Evolutionary conservation across 1,284 basidiomycete genomes (phyloP), one percentile per base, ranked within the genome.

Genomic region (Chondrostereum purpureum): DNA sequence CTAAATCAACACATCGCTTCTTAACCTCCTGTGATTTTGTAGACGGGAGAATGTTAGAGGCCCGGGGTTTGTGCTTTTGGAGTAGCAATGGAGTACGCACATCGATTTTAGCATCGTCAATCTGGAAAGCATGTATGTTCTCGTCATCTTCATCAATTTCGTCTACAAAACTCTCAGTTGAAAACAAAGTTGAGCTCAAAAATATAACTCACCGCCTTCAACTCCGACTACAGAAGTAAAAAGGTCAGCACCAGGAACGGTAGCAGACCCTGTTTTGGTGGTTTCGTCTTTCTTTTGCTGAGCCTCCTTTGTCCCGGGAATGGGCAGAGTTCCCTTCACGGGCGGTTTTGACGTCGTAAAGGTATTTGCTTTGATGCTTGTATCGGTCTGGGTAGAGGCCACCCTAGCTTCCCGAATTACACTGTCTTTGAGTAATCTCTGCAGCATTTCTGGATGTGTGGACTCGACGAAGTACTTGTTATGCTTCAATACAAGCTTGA

Each of bases 381-480:
- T 83, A 50, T 83, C 82, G 8, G 72, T 65, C 45, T 73, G 72
- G 22, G 73, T 66, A 12, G 82, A 73, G 40, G 84, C 70, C 4
- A 91, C 81, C 34, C 91, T 77, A 11, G 91, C 88, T 50, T 87
- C 81, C 13, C 86, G 78, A 50, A 98, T 95, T 19, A 87, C 68
- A 44, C 73, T 72, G 65, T 98, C 94, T 56, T 92, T 88, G 31
- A 98, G 72, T 24, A 97, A 68, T 31, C 80, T 71, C 57, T 95
- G 87, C 17, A 97, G 72, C 16, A 91, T 93, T 49, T 95, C 92
- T 2, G 93, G 91, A 58, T 95, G 89, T 49, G 80, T 87, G 14
- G 91, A 94, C 64, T 98, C 94, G 54, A 98, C 88, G 54, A 80
- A 95, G 65, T 97, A 96, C 56, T 88, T 90, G 72, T 97, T 97